Conservation (phyloP, 306 rosid genomes). For the Urtica urens region DNA sequence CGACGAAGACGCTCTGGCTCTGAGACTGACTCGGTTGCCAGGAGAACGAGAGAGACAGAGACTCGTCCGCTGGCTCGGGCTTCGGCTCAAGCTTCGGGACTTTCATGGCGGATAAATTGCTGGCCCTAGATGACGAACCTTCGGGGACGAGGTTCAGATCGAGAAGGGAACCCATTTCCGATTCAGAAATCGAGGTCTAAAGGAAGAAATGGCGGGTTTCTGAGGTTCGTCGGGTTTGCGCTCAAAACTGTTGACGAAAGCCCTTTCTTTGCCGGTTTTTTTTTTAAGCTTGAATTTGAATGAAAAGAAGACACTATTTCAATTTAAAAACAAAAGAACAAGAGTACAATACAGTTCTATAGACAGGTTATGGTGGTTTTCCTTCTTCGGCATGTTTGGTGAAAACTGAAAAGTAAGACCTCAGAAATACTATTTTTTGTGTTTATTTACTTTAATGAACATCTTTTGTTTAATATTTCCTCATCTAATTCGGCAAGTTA, state of each 20-base stretch:
- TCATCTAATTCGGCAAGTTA: too few relatives aligned
- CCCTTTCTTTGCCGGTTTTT: constrained; percentile 26
- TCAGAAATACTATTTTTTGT: too few relatives aligned
- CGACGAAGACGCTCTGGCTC: constrained; percentile 2
- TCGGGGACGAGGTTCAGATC: constrained; percentile 44
- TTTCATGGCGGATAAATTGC: constrained; percentile 6
- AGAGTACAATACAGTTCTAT: too few relatives aligned
- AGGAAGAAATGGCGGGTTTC: not conserved
- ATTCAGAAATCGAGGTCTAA: not conserved
- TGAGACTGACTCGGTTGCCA: constrained; percentile 5
- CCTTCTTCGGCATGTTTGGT: too few relatives aligned
- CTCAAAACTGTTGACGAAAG: constrained; percentile 1
- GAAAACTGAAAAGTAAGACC: too few relatives aligned
- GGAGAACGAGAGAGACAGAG: constrained; percentile 3
- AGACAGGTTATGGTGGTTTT: too few relatives aligned
- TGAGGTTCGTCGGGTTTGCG: constrained; percentile 9
- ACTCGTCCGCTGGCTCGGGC: constrained; percentile 54
- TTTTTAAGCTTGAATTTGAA: too few relatives aligned
- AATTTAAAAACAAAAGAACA: too few relatives aligned
- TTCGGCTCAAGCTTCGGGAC: constrained; percentile 58
- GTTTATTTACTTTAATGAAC: too few relatives aligned
- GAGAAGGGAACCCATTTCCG: constrained; percentile 44
- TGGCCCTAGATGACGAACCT: constrained; percentile 19
- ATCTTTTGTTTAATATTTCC: too few relatives aligned
- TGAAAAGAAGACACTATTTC: too few relatives aligned